These are phyloP conservation scores for Helicostylum pulchrum DNA, from an alignment of 192 early-diverging fungal genomes.

Conservation along the genomic window DNA sequence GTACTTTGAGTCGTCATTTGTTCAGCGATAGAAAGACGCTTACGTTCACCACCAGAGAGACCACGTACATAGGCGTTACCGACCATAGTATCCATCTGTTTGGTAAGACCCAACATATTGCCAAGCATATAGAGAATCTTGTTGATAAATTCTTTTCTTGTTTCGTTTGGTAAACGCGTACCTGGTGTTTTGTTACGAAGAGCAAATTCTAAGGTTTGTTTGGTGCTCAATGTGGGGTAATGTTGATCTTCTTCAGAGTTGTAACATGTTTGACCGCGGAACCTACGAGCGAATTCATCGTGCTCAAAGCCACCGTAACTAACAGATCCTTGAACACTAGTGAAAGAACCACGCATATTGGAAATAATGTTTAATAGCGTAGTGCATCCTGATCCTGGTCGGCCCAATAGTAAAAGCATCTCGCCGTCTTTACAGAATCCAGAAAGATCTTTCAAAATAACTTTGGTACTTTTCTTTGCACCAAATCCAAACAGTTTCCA, in stretches of 20 bases:
- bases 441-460: slow-evolving; percentile 56
- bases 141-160: slow-evolving; percentile 45
- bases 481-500: background rate
- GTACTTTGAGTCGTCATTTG: slow-evolving; percentile 64
- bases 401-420: slow-evolving; percentile 64
- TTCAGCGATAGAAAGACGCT: slow-evolving; percentile 75
- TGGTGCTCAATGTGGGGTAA: slow-evolving; percentile 72
- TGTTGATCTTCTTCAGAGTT: slow-evolving; percentile 81
- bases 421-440: slow-evolving; percentile 76
- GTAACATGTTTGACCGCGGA: slow-evolving; percentile 73
- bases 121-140: slow-evolving; percentile 47
- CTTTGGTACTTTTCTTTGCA: slow-evolving; percentile 8
- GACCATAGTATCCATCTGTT: slow-evolving; percentile 68
- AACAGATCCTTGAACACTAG: slow-evolving; percentile 51
- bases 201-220: slow-evolving; percentile 75
- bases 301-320: slow-evolving; percentile 67
- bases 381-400: slow-evolving; percentile 67
- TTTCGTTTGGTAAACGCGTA: slow-evolving; percentile 44
- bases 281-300: slow-evolving; percentile 53
- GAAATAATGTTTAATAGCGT: slow-evolving; percentile 59
- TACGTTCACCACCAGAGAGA: slow-evolving; percentile 73
- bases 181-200: slow-evolving; percentile 70
- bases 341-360: slow-evolving; percentile 51
- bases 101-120: slow-evolving; percentile 50
- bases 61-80: slow-evolving; percentile 75